Evolutionary conservation across 176 grass and related monocot species (phyloP).

Genomic region (Thalia dealbata): DNA sequence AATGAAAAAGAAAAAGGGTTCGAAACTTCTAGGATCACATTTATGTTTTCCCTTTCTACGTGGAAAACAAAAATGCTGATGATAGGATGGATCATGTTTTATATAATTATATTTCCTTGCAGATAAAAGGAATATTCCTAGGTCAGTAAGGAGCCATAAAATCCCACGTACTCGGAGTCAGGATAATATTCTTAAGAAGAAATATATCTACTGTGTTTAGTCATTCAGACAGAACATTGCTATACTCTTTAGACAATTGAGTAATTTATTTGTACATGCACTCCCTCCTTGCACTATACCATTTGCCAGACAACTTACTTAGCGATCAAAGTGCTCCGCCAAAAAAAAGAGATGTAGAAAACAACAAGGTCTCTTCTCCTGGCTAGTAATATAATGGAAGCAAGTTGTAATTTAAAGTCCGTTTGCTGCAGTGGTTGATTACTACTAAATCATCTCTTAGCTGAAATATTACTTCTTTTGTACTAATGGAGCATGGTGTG

Average conservation of each 20-base stretch:
- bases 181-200: too few species aligned
- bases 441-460: too few species aligned
- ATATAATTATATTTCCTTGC: not conserved
- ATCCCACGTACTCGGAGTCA: too few species aligned
- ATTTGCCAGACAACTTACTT: not conserved
- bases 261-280: too few species aligned
- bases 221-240: too few species aligned
- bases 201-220: too few species aligned
- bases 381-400: not conserved
- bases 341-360: not conserved
- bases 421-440: not conserved
- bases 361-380: too few species aligned
- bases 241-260: too few species aligned
- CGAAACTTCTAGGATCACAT: not conserved
- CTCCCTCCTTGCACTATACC: too few species aligned
- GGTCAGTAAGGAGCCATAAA: too few species aligned
- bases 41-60: not conserved
- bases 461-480: too few species aligned
- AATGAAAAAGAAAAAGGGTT: not conserved
- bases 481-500: constrained; percentile 11
- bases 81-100: not conserved
- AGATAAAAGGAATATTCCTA: not conserved
- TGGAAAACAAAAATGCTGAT: not conserved
- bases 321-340: not conserved
- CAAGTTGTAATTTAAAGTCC: too few species aligned